Evolutionary conservation across 1,284 basidiomycete species (phyloP).

Genomic region (Chondrostereum purpureum): DNA sequence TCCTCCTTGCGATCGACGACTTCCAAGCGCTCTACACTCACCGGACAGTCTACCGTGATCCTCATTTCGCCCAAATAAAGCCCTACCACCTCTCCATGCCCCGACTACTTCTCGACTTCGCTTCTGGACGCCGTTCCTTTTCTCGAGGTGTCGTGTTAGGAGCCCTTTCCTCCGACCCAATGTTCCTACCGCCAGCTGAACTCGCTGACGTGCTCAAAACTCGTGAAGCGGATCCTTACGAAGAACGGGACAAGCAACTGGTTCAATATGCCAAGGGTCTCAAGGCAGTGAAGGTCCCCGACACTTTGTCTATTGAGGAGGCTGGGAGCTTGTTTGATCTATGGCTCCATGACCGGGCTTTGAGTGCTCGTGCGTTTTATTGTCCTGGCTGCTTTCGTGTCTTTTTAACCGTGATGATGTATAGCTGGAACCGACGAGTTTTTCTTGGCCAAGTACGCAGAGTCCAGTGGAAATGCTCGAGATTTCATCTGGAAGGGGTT

Average conservation of each 20-base stretch:
- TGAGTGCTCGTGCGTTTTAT: slow-evolving; percentile 39
- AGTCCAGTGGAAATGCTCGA: slow-evolving; percentile 66
- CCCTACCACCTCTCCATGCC: slow-evolving; percentile 81
- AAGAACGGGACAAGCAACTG: slow-evolving; percentile 22
- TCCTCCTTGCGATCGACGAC: slow-evolving; percentile 16
- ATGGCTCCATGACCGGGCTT: slow-evolving; percentile 53
- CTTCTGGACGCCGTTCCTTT: slow-evolving; percentile 62
- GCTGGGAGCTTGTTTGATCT: slow-evolving; percentile 64
- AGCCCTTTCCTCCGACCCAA: slow-evolving; percentile 52
- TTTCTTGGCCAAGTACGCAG: slow-evolving; percentile 68
- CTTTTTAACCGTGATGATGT: slow-evolving; percentile 9
- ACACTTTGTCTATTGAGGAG: slow-evolving; percentile 50
- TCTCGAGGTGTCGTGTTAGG: slow-evolving; percentile 67
- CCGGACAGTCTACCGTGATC: slow-evolving; percentile 70
- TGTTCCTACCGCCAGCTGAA: slow-evolving; percentile 49
- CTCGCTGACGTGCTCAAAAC: slow-evolving; percentile 50
- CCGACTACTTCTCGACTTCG: slow-evolving; percentile 71
- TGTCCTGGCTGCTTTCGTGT: slow-evolving; percentile 6
- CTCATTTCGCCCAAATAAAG: slow-evolving; percentile 67
- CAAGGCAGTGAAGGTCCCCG: slow-evolving; percentile 48
- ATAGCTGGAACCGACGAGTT: slow-evolving; percentile 52
- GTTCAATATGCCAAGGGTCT: slow-evolving; percentile 40
- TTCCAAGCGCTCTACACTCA: slow-evolving; percentile 23
- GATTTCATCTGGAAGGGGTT: slow-evolving; percentile 68
- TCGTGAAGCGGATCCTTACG: slow-evolving; percentile 39